These are phyloP conservation scores for Coccomyxa sp. DNA, from an alignment of 139 green algal species.

Conservation along the genomic window DNA sequence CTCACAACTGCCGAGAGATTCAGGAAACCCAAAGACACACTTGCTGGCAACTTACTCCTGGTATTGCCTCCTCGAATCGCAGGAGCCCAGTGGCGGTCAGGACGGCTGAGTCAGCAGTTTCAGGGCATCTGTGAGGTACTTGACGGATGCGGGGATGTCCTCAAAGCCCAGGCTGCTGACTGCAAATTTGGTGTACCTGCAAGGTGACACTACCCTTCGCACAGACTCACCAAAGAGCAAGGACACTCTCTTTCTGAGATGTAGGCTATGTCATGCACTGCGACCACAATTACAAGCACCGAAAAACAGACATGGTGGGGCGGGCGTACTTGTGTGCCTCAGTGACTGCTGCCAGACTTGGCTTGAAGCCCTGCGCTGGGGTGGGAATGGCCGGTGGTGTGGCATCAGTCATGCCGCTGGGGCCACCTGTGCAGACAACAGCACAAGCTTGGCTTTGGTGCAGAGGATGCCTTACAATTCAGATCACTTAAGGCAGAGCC, in stretches of 20 bases:
- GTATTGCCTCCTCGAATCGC: too few species aligned
- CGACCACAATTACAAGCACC: not conserved
- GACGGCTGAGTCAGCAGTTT: slow-evolving; percentile 37
- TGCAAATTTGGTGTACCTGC: slow-evolving; percentile 51
- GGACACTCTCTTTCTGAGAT: not conserved
- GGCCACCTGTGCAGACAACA: too few species aligned
- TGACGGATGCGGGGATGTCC: slow-evolving; percentile 60
- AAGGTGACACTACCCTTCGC: not conserved
- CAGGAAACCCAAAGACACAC: too few species aligned
- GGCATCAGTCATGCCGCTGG: too few species aligned
- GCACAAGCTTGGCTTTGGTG: not conserved
- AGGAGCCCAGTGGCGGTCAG: too few species aligned
- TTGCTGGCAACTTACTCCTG: too few species aligned
- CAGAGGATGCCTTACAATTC: not conserved
- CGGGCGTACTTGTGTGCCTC: slow-evolving; percentile 55
- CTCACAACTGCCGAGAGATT: too few species aligned
- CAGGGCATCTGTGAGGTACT: slow-evolving; percentile 61
- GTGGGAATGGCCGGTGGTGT: not conserved
- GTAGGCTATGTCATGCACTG: not conserved
- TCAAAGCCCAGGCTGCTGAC: slow-evolving; percentile 71
- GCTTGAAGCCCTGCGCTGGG: slow-evolving; percentile 27
- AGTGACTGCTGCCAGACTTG: slow-evolving; percentile 24
- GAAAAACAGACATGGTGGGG: not conserved
- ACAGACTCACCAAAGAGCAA: not conserved
- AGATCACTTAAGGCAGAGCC: not conserved